Evolutionary conservation across 75 land plant species (phyloP).

Genomic region (Ceratopteris richardii): DNA sequence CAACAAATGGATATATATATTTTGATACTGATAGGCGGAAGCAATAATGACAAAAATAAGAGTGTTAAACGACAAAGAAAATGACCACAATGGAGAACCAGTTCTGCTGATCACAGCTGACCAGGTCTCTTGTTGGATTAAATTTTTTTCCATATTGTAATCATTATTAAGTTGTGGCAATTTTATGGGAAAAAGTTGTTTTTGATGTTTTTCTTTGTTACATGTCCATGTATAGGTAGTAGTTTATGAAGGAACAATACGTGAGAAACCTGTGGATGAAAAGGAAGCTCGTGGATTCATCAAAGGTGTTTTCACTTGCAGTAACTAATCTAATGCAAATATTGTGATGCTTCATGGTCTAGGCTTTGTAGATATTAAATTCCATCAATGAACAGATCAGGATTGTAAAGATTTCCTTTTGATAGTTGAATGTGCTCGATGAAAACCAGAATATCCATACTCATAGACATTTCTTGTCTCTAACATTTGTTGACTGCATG

Average conservation of each 20-base stretch:
- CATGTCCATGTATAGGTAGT: constrained; percentile 52
- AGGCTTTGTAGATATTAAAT: too few relatives aligned
- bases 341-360: too few relatives aligned
- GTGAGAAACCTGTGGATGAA: constrained; percentile 76
- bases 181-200: too few relatives aligned
- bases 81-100: constrained; percentile 17
- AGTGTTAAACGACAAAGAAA: constrained; percentile 13
- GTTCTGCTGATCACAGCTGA: constrained; percentile 51
- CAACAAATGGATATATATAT: too few relatives aligned
- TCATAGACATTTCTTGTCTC: too few relatives aligned
- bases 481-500: too few relatives aligned
- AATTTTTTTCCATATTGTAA: constrained; percentile 2
- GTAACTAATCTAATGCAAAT: too few relatives aligned
- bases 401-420: too few relatives aligned
- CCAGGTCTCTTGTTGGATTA: constrained; percentile 36
- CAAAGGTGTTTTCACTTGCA: constrained; percentile 38
- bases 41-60: constrained; percentile 38
- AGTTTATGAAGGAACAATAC: constrained; percentile 67
- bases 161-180: too few relatives aligned
- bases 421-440: too few relatives aligned
- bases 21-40: constrained; percentile 43
- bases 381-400: too few relatives aligned
- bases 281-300: constrained; percentile 77
- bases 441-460: too few relatives aligned
- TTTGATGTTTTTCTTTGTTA: constrained; percentile 11